A percentile compares a stretch with the other conserved stretches of the same genome.
Conservation (phyloP, 345 rosid species). For the Citrus sinensis region DNA sequence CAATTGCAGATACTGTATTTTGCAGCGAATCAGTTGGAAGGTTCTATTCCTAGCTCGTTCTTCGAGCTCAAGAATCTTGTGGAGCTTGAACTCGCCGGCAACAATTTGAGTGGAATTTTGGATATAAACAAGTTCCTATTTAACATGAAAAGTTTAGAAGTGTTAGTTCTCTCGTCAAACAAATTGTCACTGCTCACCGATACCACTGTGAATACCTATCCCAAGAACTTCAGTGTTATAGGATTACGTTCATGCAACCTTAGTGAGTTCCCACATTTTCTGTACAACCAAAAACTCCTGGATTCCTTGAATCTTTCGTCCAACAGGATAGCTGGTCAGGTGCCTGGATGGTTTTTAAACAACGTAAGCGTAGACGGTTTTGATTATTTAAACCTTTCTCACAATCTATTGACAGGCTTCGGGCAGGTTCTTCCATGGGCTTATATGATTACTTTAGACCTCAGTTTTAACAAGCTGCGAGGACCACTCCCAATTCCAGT, state of each 20-base stretch:
- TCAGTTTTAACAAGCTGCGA: neutral
- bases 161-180: constrained; percentile 9
- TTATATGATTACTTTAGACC: neutral
- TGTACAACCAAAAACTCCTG: constrained; percentile 7
- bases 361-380: neutral
- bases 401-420: constrained; percentile 10
- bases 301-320: neutral
- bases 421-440: neutral
- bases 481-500: neutral
- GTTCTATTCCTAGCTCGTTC: constrained; percentile 14
- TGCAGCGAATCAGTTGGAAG: neutral
- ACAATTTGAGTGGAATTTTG: constrained; percentile 17
- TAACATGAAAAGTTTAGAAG: neutral
- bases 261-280: constrained; percentile 20
- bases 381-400: neutral
- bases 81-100: neutral
- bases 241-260: constrained; percentile 9
- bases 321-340: constrained; percentile 18
- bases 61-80: constrained; percentile 1
- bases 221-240: rapidly evolving
- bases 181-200: neutral
- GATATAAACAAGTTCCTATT: constrained; percentile 3
- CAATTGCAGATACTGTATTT: neutral
- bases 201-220: neutral
- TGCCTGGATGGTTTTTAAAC: neutral